phyloP scores from a whole-genome alignment of 2,329 filamentous ascomycete species.

The Cercospora sp. region DNA sequence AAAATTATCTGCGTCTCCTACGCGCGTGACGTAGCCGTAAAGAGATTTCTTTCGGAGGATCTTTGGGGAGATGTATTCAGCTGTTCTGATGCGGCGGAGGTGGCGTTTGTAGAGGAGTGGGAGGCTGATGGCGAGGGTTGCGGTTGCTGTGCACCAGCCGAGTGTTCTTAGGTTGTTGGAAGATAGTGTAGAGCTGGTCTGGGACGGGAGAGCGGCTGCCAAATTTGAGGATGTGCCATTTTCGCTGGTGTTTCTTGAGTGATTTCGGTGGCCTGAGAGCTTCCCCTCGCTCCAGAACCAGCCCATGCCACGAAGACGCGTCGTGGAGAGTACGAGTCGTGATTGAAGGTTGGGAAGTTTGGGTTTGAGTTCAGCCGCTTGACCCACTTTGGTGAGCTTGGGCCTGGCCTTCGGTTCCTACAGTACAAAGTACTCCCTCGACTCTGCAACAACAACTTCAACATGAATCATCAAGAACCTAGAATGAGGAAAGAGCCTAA shows the following conservation, averaged over 20 bases:
- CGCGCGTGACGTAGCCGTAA: slow-evolving; percentile 84
- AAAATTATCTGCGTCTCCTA: slow-evolving; percentile 96
- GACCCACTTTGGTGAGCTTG: slow-evolving; percentile 4
- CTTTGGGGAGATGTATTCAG: slow-evolving; percentile 70
- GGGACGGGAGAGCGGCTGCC: no score
- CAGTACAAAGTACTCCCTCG: neutral
- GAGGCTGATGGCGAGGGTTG: neutral
- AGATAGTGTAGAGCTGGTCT: neutral
- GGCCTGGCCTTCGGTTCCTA: neutral
- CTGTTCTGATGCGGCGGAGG: slow-evolving; percentile 79
- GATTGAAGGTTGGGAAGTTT: neutral
- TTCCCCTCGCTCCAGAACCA: slow-evolving; percentile 14
- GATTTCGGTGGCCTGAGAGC: neutral
- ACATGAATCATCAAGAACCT: no score
- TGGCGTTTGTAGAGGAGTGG: slow-evolving; percentile 66
- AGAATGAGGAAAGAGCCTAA: no score
- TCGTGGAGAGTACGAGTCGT: neutral
- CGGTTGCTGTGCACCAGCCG: slow-evolving; percentile 8
- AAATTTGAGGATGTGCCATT: neutral
- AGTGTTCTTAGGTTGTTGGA: neutral
- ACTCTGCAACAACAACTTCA: neutral
- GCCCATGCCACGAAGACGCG: slow-evolving; percentile 5
- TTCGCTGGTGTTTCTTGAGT: neutral
- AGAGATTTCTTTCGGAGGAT: slow-evolving; percentile 75
- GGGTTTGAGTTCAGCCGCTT: neutral